Base-by-base conservation (phyloP, 2,329 filamentous ascomycete genomes). In the Paraphaeosphaeria sporulosa region DNA sequence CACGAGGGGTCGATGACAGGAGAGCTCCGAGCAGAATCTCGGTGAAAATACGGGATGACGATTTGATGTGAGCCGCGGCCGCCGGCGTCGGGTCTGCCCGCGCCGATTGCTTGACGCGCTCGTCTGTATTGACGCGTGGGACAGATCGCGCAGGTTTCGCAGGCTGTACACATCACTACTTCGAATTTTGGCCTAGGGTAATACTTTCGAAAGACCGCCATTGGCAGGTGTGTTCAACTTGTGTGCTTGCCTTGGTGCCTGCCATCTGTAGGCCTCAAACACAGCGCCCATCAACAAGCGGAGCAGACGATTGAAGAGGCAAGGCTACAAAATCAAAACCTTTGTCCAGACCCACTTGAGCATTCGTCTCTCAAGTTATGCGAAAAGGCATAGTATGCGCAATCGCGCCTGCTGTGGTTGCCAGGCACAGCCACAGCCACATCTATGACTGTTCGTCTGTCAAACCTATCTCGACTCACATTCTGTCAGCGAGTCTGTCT, bases 401-500 rank as follows among this genome's bases (percentile, higher is more conserved):
- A 1, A 3, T 9, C 12, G 42, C 19, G 13, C 27, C 15, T 21
- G 34, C 34, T 23, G n/a, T 12, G n/a, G 17, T 23, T 9, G 1
- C 17, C 13, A 48, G 42, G 15, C 53, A 55, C 61, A 63, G 63
- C 63, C 64, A 60, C 66, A 53, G 32, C 54, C 63, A 60, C 66
- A 53, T 21, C 54, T 60, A 54, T 54, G 51, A 54, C 51, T 54
- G 51, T 54, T 54, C 36, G 9, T 32, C 17, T 32, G 1, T 17
- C 15, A 30, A 34, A 34, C 8, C 1, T 25, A 44, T 43, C 59
- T 67, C 66, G 66, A 69, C 66, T 67, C 63, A 69, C 64, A 44
- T 10, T 21, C n/a, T 40, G 34, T 15, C 54, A 49, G 34, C 34
- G 15, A n/a, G 59, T 7, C 19, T n/a, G 23, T 38, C 21, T 13